Base-by-base conservation (phyloP, 2,329 filamentous ascomycete genomes). In the Phoma sp. region DNA sequence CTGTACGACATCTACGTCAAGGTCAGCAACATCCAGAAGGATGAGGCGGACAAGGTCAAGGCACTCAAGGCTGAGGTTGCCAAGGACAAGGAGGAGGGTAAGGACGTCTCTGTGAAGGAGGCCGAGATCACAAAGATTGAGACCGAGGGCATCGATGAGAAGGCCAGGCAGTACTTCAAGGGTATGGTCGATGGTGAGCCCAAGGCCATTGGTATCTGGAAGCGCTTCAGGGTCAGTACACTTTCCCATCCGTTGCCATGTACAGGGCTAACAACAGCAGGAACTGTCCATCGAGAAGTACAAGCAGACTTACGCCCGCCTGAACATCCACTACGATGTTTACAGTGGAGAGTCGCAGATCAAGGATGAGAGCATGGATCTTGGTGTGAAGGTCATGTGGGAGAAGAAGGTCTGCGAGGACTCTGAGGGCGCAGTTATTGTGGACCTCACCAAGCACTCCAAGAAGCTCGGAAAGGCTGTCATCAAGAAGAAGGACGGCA, bases 1-100 rank as follows among this genome's bases (percentile, higher is more conserved):
- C 79, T 95, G 8, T 93, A 88, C 73, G 85, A 92, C 67, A 87
- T 95, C 46, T 95, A 93, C 67, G 89, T 93, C 59, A 84, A 86
- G 73, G 91, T 93, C 73, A 86, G 86, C 63, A 80, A 80, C 33
- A 80, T 88, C 3, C 82, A 87, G 59, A 75, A 79, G 2, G 83
- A 80, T 0, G 87, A 91, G 78, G 87, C 88, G 61, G 87, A 89
- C 60, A 71, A 82, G 55, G 84, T 88, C 23, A 86, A 86, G 64
- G 80, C 77, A 37, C 77, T 82, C 60, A 83, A 84, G 69, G 77
- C 79, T 18, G 65, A 74, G 45, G 64, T 66, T 30, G 61, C 59
- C 2, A 65, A 65, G 55, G 56, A 77, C 32, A 71, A 75, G 50
- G 75, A 74, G 50, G 71, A 76, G 66, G 76, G 78, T 58, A 73